A percentile compares a stretch with the other conserved stretches of the same genome.
Conservation (phyloP, 164 flowering plant species). For the Kingdonia uniflora region DNA sequence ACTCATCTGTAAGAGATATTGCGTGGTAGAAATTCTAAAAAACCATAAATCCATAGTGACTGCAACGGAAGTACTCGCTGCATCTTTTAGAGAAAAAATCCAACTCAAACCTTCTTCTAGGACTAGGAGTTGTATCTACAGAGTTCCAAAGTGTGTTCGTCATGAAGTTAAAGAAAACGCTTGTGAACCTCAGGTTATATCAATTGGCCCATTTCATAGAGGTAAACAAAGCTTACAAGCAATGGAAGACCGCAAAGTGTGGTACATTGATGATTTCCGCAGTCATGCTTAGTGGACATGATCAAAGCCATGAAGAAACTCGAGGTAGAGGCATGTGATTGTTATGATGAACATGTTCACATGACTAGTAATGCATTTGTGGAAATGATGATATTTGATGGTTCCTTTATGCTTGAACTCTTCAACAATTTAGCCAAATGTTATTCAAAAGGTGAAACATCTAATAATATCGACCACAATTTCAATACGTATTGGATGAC, state of each 20-base stretch:
- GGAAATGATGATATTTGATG: neutral
- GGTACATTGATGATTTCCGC: neutral
- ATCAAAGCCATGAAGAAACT: neutral
- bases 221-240: neutral
- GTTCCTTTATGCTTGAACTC: neutral
- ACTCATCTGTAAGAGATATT: no score
- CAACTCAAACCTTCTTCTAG: neutral
- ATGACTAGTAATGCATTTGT: neutral
- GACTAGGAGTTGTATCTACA: neutral
- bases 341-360: neutral
- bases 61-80: no score
- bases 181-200: neutral
- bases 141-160: neutral
- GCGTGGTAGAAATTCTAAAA: no score
- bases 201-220: conserved; percentile 2
- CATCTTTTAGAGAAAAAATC: neutral
- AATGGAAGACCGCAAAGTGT: neutral
- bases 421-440: neutral
- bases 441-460: neutral
- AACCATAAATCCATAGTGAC: no score
- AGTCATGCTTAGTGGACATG: neutral
- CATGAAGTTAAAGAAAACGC: neutral
- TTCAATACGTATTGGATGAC: neutral
- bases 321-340: neutral
- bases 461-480: neutral